These are phyloP conservation scores for Nevesoporus exiguus DNA, from an alignment of 768 basidiomycete species.

Conservation along the genomic window DNA sequence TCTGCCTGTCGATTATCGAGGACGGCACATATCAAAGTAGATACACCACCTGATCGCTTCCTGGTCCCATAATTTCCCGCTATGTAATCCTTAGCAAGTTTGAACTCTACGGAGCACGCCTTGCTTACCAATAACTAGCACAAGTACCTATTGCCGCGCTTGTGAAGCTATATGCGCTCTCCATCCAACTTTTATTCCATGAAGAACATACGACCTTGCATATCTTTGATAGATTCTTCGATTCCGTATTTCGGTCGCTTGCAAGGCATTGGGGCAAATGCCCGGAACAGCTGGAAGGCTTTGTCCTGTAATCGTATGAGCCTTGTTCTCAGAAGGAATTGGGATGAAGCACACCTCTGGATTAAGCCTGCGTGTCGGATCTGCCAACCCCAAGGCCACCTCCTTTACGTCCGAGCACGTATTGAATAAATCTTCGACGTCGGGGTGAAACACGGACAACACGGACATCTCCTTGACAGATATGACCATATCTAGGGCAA, in stretches of 20 bases:
- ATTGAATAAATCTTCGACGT: slow-evolving; percentile 92
- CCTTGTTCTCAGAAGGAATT: too few species aligned
- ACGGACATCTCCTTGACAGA: slow-evolving; percentile 94
- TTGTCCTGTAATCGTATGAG: slow-evolving; percentile 65
- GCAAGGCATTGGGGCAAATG: slow-evolving; percentile 95
- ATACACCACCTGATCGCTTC: slow-evolving; percentile 82
- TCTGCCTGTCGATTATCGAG: slow-evolving; percentile 63
- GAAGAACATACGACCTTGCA: slow-evolving; percentile 75
- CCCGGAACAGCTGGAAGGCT: slow-evolving; percentile 72
- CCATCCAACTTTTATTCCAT: slow-evolving; percentile 99
- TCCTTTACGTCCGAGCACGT: slow-evolving; percentile 96
- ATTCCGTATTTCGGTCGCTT: slow-evolving; percentile 80
- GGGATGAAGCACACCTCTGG: slow-evolving; percentile 41
- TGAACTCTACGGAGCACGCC: neutral
- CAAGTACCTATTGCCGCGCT: slow-evolving; percentile 86
- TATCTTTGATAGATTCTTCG: slow-evolving; percentile 80
- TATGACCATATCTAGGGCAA: slow-evolving; percentile 74
- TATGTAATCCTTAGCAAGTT: slow-evolving; percentile 24
- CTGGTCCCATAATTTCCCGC: slow-evolving; percentile 89
- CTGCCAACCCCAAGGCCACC: slow-evolving; percentile 85
- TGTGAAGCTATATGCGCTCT: slow-evolving; percentile 94
- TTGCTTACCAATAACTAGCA: slow-evolving; percentile 78
- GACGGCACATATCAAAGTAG: slow-evolving; percentile 86
- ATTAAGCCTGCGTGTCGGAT: slow-evolving; percentile 64
- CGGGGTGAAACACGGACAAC: slow-evolving; percentile 87